phyloP scores from a whole-genome alignment of 2,329 filamentous ascomycete species.

The Volutella citrinella region DNA sequence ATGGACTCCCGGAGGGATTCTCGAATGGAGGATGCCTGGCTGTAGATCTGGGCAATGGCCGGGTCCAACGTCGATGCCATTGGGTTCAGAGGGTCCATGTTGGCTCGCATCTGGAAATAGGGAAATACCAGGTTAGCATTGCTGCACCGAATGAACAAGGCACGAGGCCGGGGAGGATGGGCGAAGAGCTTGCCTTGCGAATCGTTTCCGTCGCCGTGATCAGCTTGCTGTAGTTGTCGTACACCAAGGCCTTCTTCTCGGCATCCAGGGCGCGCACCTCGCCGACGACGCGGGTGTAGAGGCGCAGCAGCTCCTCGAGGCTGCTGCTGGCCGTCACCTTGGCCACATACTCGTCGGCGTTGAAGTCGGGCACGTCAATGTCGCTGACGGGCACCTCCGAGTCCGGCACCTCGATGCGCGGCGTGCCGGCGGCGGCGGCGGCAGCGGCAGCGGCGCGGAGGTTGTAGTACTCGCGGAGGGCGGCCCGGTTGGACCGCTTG shows the following conservation, averaged over 20 bases:
- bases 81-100: conserved; percentile 76
- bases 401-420: conserved; percentile 42
- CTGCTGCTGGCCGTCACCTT: conserved; percentile 58
- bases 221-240: conserved; percentile 97
- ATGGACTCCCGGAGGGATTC: conserved; percentile 48
- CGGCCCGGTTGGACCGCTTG: conserved; percentile 70
- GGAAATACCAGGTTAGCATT: background rate
- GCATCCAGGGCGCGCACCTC: conserved; percentile 90
- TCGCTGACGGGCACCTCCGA: conserved; percentile 64
- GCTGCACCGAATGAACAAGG: too few species aligned
- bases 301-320: conserved; percentile 65
- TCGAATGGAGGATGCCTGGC: conserved; percentile 53
- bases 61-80: conserved; percentile 70
- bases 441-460: conserved; percentile 43
- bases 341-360: conserved; percentile 66
- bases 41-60: conserved; percentile 72
- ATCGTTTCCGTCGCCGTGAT: conserved; percentile 98
- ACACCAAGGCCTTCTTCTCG: conserved; percentile 94
- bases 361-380: conserved; percentile 71
- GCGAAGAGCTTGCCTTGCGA: conserved; percentile 59
- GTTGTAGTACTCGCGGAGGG: conserved; percentile 93
- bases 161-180: too few species aligned
- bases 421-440: conserved; percentile 15
- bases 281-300: conserved; percentile 69
- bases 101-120: conserved; percentile 63